Base-by-base conservation (phyloP, 2,329 filamentous ascomycete genomes). In the Clonostachys solani region DNA sequence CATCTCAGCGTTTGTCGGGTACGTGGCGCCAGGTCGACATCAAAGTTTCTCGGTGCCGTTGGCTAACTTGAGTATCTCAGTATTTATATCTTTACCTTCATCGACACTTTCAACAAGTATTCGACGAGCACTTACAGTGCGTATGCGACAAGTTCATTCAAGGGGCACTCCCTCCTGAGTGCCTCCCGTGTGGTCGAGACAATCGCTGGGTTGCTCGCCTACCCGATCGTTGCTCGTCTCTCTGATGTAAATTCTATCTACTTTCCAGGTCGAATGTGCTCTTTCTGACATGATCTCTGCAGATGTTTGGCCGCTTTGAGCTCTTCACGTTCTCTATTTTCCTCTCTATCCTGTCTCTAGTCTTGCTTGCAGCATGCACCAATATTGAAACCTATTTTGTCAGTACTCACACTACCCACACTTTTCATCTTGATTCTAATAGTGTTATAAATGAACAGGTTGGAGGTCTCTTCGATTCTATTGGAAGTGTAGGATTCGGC, bases 141-240 rank as follows among this genome's bases (percentile, higher is more conserved):
- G 1, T 66, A 62, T 44, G 63, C 62, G 4, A 64, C 63, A 0
- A 64, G 61, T 37, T 54, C 53, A 12, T 80, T 77, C 47, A 58
- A 67, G 35, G 60, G 65, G 13, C 77, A 80, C 54, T 77, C 75
- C 6, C 62, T 77, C 6, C 61, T 77, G 19, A 68, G 71, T 3
- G 69, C 75, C 4, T 69, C 74, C 33, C 66, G 69, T 40, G 72
- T 80, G 43, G 69, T 80, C 0, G 60, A 71, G 4, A 70, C 63
- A 41, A 68, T 74, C 38, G 74, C 77, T 36, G 60, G 64, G 54
- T 74, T 78, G 19, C 74, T 80, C 5, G 72, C 77, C 8, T 81
- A 81, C 54, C 77, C 81, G 6, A 75, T 81, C 9, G 71, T 83
- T 62, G 79, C 80, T 29, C 83, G 83, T 56, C 66, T 83, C 19